Evolutionary conservation across 2,329 filamentous ascomycete genomes (phyloP).

Genomic region (Monosporascus sp.): DNA sequence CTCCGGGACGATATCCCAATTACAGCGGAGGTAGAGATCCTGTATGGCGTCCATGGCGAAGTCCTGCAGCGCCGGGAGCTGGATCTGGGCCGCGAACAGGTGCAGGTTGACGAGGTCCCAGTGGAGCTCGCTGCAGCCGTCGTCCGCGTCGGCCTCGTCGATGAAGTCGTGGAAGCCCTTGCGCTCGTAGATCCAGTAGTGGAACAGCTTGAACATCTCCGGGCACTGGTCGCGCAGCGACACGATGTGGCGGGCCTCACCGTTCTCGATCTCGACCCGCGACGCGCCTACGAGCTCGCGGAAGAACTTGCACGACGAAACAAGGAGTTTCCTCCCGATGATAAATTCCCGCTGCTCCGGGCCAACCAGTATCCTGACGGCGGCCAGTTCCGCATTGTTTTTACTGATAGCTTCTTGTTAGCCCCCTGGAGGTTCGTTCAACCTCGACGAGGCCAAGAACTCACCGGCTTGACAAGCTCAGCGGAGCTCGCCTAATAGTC

Average conservation of each 20-base stretch:
- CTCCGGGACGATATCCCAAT: constrained; percentile 51
- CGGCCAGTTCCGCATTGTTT: constrained; percentile 13
- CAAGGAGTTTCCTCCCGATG: constrained; percentile 24
- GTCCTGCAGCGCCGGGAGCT: constrained; percentile 48
- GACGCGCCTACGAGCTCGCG: constrained; percentile 17
- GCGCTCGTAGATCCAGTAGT: constrained; percentile 27
- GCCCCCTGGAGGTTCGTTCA: background rate
- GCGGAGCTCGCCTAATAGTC: constrained; percentile 1
- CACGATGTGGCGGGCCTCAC: constrained; percentile 18
- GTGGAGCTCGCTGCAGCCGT: constrained; percentile 37
- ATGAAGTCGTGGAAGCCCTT: constrained; percentile 21
- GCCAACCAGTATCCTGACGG: constrained; percentile 27
- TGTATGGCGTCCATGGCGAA: constrained; percentile 53
- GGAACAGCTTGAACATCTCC: constrained; percentile 29
- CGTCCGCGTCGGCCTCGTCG: constrained; percentile 18
- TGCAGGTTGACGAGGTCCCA: constrained; percentile 53
- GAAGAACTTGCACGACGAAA: constrained; percentile 25
- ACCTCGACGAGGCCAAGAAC: constrained; percentile 3
- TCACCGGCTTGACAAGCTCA: constrained; percentile 15
- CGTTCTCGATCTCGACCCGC: constrained; percentile 17
- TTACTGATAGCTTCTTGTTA: constrained; percentile 4
- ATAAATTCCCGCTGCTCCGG: constrained; percentile 21
- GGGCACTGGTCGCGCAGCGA: constrained; percentile 26
- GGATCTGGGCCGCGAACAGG: constrained; percentile 50
- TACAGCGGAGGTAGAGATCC: constrained; percentile 52